Evolutionary conservation across 2,329 filamentous ascomycete species (phyloP).

Genomic region (Orbilia blumenaviensis): DNA sequence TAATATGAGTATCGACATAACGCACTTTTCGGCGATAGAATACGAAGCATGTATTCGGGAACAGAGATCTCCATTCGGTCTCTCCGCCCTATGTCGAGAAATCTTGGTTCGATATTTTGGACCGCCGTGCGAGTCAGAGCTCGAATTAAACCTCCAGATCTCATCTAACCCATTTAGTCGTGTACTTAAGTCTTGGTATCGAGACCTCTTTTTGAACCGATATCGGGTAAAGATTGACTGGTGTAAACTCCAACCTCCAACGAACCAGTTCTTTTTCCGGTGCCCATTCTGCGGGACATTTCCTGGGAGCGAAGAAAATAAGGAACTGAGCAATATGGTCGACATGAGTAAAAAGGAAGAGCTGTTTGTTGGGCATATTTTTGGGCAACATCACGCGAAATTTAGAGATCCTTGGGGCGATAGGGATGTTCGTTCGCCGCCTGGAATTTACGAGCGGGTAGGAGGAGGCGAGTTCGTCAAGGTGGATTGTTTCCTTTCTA

Average conservation of each 20-base stretch:
- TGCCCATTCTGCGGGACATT: neutral
- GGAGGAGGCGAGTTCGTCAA: neutral
- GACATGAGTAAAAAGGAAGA: neutral
- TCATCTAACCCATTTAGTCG: no score
- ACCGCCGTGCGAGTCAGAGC: neutral
- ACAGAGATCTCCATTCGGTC: neutral
- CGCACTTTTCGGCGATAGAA: neutral
- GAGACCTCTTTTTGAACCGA: neutral
- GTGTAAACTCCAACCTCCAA: neutral
- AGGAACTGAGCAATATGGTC: neutral
- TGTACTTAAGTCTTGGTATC: neutral
- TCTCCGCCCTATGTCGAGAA: neutral
- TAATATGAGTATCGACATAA: neutral
- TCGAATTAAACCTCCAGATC: neutral
- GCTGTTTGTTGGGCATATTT: neutral
- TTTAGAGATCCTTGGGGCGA: slow-evolving; percentile 1
- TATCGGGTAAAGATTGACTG: neutral
- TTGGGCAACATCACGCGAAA: slow-evolving; percentile 1
- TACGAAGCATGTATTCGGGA: neutral
- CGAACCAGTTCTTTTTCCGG: neutral
- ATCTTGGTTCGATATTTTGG: neutral
- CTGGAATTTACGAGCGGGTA: neutral
- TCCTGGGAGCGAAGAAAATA: neutral
- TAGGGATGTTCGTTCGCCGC: neutral
- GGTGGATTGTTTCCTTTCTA: neutral